These are phyloP conservation scores for Obba rivulosa DNA, from an alignment of 768 basidiomycete species.

Conservation along the genomic window DNA sequence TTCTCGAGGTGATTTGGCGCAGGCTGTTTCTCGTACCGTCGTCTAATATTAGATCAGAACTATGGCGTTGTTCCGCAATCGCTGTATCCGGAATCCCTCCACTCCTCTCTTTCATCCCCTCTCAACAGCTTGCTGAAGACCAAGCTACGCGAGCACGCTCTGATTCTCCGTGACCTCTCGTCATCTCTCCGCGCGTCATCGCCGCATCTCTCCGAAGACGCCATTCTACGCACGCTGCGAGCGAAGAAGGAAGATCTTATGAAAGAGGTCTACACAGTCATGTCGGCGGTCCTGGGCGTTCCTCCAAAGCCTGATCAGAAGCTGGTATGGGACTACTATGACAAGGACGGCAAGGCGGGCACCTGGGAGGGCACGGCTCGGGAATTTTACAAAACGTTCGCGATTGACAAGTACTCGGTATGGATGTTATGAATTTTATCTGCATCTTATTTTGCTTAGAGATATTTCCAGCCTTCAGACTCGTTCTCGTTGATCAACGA, in stretches of 20 bases:
- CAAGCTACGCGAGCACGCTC: slow-evolving; percentile 87
- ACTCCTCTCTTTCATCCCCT: slow-evolving; percentile 68
- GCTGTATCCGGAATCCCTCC: slow-evolving; percentile 78
- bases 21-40: background rate
- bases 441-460: background rate
- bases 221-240: slow-evolving; percentile 51
- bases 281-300: slow-evolving; percentile 82
- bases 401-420: slow-evolving; percentile 25
- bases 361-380: slow-evolving; percentile 77
- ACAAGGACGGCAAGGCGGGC: slow-evolving; percentile 67
- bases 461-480: slow-evolving; percentile 48
- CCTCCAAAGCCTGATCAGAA: slow-evolving; percentile 68
- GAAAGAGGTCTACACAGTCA: slow-evolving; percentile 76
- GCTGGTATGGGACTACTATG: slow-evolving; percentile 89
- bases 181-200: slow-evolving; percentile 37
- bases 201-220: slow-evolving; percentile 38
- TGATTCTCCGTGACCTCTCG: slow-evolving; percentile 67
- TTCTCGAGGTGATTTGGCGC: slow-evolving; percentile 56
- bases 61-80: slow-evolving; percentile 88
- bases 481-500: slow-evolving; percentile 94
- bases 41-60: slow-evolving; percentile 33
- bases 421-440: background rate
- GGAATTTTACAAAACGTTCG: slow-evolving; percentile 61
- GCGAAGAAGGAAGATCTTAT: slow-evolving; percentile 83
- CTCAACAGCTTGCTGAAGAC: slow-evolving; percentile 80